phyloP scores from a whole-genome alignment of 345 rosid genomes.

The Euphorbia lathyris region DNA sequence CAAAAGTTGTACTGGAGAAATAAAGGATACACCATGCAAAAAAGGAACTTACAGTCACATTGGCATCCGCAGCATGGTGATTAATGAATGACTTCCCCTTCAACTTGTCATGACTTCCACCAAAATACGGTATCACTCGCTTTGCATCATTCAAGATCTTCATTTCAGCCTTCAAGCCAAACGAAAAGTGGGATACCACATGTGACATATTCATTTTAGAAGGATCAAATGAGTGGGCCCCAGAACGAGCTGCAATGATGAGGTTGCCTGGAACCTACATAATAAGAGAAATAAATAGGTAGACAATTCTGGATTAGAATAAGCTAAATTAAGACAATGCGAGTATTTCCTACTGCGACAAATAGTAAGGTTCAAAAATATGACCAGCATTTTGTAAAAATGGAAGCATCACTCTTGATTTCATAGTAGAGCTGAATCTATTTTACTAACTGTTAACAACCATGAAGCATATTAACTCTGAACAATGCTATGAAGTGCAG shows the following conservation, averaged over 20 bases:
- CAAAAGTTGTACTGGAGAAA: conserved; percentile 3
- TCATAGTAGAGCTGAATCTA: neutral
- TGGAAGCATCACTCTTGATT: neutral
- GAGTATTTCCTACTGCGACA: neutral
- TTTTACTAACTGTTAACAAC: neutral
- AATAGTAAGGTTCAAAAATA: neutral
- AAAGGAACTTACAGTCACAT: conserved; percentile 79
- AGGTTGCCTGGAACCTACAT: conserved; percentile 96
- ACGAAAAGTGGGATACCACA: conserved; percentile 80
- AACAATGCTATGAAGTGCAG: neutral
- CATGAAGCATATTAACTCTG: conserved; percentile 1
- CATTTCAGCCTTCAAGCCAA: conserved; percentile 67
- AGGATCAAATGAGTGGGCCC: conserved; percentile 89
- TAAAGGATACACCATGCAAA: neutral
- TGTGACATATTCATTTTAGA: conserved; percentile 96
- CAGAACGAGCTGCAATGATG: conserved; percentile 81
- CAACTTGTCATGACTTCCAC: conserved; percentile 75
- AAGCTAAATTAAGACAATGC: neutral
- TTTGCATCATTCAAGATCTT: conserved; percentile 55
- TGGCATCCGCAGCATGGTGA: conserved; percentile 70
- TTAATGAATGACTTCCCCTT: conserved; percentile 79
- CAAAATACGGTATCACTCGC: conserved; percentile 73
- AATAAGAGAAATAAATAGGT: conserved; percentile 12
- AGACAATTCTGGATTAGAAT: conserved; percentile 3
- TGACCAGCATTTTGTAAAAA: neutral